Base-by-base conservation (phyloP, 371 early-diverging fungal genomes). In the Furculomyces boomerangus region DNA sequence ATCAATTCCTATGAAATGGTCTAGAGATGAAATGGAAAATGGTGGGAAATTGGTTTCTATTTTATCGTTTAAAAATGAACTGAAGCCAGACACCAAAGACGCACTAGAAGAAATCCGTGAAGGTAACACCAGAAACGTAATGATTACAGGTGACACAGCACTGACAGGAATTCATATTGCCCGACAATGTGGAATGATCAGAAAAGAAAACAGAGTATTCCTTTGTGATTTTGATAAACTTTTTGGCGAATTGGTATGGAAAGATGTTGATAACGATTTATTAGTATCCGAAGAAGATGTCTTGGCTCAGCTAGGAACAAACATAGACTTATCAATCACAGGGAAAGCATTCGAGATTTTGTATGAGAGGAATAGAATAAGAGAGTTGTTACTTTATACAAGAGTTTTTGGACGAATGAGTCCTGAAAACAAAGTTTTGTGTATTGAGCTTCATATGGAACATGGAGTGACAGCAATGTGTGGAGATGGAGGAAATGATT, bases 401-500 rank as follows among this genome's bases (percentile, higher is more conserved):
- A 74, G 81, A 43, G 72, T 89, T 5, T 89, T 80, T 71, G 83
- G 86, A 30, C 74, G 88, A 58, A 84, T 89, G 81, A 77, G 74
- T 24, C 86, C 88, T 18, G 65, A 65, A 40, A 77, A 80, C 57
- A 88, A 88, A 60, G 77, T 76, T 2, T 64, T 72, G 27, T 81
- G 82, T 57, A 74, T 87, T n/a, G 71, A 81, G 41, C 70, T 81
- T 46, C 85, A 83, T 63, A 83, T 83, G 83, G 74, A 75, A 51
- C 71, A 74, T 30, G 78, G 76, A 37, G 74, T 86, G 40, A 84
- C 86, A 25, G 87, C 82, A 30, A 87, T 90, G 86, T 85, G 86
- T 58, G 97, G 97, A 51, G 97, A 96, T 69, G 97, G 97, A 59
- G 91, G 85, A 48, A 96, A 96, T 70, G 97, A 96, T 64, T 86